Percentiles rank a stretch among this genome's conserved stretches.
Evolutionary conservation across 371 early-diverging fungal genomes (phyloP).

Genomic region (Nematocida ausubeli): DNA sequence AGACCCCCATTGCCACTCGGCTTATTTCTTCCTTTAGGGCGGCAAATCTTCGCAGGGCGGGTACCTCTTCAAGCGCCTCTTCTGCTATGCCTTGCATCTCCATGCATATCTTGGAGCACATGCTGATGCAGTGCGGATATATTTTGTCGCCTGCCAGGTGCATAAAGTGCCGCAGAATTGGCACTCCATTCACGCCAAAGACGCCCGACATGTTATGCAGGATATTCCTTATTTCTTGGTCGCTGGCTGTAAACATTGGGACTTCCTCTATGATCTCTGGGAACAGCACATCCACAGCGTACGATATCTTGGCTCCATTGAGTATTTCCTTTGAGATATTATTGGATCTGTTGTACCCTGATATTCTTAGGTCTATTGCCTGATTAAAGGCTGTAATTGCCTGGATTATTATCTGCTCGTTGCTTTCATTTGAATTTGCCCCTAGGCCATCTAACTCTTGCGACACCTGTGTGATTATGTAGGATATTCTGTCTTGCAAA

Average conservation of each 20-base stretch:
- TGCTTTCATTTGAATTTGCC: constrained; percentile 34
- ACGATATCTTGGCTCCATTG: constrained; percentile 92
- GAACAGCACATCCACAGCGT: constrained; percentile 92
- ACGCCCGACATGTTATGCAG: constrained; percentile 82
- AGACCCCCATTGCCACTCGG: constrained; percentile 74
- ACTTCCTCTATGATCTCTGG: constrained; percentile 80
- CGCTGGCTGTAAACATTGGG: constrained; percentile 90
- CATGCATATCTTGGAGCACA: constrained; percentile 78
- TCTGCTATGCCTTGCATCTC: constrained; percentile 75
- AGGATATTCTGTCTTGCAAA: constrained; percentile 60
- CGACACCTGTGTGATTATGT: constrained; percentile 58
- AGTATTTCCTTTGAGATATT: constrained; percentile 83
- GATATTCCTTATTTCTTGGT: constrained; percentile 89
- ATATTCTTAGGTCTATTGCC: constrained; percentile 7
- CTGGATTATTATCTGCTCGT: constrained; percentile 68
- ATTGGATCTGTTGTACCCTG: constrained; percentile 81
- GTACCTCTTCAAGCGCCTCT: constrained; percentile 1
- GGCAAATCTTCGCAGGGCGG: constrained; percentile 75
- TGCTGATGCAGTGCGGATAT: constrained; percentile 75
- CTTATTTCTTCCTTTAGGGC: constrained; percentile 73
- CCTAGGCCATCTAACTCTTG: constrained; percentile 71
- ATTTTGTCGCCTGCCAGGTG: constrained; percentile 78
- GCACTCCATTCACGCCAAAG: constrained; percentile 76
- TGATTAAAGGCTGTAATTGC: constrained; percentile 74
- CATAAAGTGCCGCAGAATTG: constrained; percentile 93